A percentile compares a stretch with the other conserved stretches of the same genome.
Conservation (phyloP, 495 filamentous ascomycete genomes). For the Trichoderma virens region DNA sequence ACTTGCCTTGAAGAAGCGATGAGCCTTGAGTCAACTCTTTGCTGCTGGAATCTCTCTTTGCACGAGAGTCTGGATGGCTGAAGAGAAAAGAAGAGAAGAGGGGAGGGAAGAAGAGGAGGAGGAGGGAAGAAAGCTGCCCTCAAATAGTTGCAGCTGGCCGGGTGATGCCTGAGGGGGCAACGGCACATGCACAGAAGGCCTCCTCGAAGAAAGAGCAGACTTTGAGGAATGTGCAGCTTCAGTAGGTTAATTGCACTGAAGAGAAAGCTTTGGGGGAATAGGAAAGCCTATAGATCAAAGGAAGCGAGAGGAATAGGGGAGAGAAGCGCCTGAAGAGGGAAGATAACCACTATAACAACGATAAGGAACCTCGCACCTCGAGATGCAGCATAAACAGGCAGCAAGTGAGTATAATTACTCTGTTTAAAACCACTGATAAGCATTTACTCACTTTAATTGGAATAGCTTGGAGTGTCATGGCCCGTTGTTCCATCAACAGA, state of each 20-base stretch:
- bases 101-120: conserved; percentile 11
- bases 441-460: not conserved
- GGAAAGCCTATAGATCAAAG: not conserved
- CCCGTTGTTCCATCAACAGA: no score
- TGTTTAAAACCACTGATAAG: not conserved
- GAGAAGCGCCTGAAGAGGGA: not conserved
- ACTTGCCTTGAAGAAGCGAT: not conserved
- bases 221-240: not conserved
- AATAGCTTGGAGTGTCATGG: no score
- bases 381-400: not conserved
- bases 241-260: not conserved
- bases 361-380: not conserved
- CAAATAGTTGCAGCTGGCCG: not conserved
- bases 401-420: not conserved
- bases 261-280: not conserved
- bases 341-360: not conserved
- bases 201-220: not conserved
- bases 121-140: not conserved
- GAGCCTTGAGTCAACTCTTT: not conserved
- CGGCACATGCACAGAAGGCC: not conserved
- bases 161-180: not conserved
- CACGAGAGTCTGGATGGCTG: not conserved
- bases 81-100: conserved; percentile 6
- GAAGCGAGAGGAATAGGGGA: not conserved
- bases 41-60: no score